Evolutionary conservation across 441 rosid species (phyloP).

Genomic region (Iberis amara): DNA sequence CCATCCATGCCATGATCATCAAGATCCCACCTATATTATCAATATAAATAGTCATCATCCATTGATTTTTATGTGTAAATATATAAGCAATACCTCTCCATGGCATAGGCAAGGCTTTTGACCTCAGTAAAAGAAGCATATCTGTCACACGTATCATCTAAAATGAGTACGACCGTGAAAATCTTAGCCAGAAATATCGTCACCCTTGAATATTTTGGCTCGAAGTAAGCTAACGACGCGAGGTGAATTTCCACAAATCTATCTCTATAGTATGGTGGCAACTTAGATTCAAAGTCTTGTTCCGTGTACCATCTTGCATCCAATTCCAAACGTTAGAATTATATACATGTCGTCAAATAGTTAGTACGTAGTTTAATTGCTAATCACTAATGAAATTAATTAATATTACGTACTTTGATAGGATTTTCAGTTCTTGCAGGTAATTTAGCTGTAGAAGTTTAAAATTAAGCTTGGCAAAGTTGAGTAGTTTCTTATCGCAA

Average conservation of each 20-base stretch:
- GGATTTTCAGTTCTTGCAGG: slow-evolving; percentile 10
- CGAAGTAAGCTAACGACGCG: slow-evolving; percentile 26
- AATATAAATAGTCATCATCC: too few species aligned
- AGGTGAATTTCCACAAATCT: slow-evolving; percentile 15
- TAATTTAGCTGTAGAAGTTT: background rate
- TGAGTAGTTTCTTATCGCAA: slow-evolving; percentile 15
- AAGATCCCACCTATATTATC: too few species aligned
- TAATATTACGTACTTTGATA: background rate
- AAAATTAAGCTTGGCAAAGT: slow-evolving; percentile 20
- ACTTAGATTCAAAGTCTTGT: slow-evolving; percentile 12
- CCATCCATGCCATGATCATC: too few species aligned
- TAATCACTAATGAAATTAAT: too few species aligned
- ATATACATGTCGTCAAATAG: too few species aligned
- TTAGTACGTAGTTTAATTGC: too few species aligned
- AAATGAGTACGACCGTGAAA: background rate
- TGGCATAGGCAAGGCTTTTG: too few species aligned
- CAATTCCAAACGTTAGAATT: background rate
- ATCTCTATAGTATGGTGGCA: slow-evolving; percentile 30
- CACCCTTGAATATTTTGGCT: slow-evolving; percentile 25
- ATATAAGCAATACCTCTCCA: too few species aligned
- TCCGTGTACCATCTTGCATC: slow-evolving; percentile 39
- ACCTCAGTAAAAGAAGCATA: too few species aligned
- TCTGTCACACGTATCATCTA: slow-evolving; percentile 30
- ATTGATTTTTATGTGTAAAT: too few species aligned
- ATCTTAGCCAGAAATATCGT: slow-evolving; percentile 22